These are phyloP conservation scores for Ceratobasidium sp. DNA, from an alignment of 1,284 basidiomycete genomes.

Conservation along the genomic window DNA sequence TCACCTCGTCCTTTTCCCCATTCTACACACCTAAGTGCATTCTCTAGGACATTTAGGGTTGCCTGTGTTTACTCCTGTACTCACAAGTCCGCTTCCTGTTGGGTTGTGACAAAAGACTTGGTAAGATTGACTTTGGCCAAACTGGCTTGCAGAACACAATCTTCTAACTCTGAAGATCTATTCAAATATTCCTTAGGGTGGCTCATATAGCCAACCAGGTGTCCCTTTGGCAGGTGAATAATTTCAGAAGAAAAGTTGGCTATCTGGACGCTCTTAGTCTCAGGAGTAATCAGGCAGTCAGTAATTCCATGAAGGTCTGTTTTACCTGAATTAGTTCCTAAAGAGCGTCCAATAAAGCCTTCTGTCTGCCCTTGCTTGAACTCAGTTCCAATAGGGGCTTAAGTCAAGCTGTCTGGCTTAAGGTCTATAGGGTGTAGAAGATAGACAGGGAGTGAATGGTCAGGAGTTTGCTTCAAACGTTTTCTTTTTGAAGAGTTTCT, in stretches of 20 bases:
- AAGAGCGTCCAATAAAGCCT: not conserved
- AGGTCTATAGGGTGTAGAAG: not conserved
- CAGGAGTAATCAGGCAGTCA: constrained; percentile 50
- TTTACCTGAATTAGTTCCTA: not conserved
- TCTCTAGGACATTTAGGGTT: no score
- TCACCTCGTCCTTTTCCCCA: no score
- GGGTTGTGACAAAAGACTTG: no score
- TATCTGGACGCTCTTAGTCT: constrained; percentile 49
- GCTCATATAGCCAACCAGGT: constrained; percentile 49
- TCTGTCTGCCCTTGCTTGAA: not conserved
- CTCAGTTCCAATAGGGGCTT: not conserved
- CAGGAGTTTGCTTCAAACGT: not conserved
- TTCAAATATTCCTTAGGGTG: constrained; percentile 45
- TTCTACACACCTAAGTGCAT: no score
- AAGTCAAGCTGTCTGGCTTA: not conserved
- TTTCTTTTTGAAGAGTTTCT: not conserved
- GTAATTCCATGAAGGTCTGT: constrained; percentile 52
- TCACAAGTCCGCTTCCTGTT: no score
- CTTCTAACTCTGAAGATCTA: not conserved
- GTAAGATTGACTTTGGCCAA: no score
- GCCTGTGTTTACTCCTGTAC: no score
- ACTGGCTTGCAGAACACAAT: no score
- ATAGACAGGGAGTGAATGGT: not conserved
- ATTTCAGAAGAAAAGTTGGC: constrained; percentile 51
- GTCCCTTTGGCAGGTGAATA: constrained; percentile 49